phyloP scores from a whole-genome alignment of 2,329 filamentous ascomycete genomes.

The Epichloe glyceriae region DNA sequence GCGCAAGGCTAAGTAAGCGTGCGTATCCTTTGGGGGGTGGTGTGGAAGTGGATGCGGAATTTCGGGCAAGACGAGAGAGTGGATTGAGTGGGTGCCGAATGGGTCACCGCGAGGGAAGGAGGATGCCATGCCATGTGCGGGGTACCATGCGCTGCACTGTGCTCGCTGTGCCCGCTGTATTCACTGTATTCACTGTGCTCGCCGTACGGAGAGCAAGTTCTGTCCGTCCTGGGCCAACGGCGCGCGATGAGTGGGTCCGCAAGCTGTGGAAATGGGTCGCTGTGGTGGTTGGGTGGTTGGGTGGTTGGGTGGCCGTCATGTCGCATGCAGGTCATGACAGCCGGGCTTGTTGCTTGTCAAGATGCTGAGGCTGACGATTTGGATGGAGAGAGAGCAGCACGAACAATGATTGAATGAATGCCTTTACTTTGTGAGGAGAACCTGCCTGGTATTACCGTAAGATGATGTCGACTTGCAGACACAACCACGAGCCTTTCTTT shows the following conservation, averaged over 20 bases:
- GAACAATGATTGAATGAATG: background rate
- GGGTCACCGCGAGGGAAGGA: background rate
- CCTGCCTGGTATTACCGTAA: background rate
- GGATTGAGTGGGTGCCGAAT: background rate
- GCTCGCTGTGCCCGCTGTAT: too few species aligned
- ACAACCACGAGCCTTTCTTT: background rate
- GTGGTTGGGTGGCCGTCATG: too few species aligned
- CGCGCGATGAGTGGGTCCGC: background rate
- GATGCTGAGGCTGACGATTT: background rate
- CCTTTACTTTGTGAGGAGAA: background rate
- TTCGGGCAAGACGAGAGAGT: background rate
- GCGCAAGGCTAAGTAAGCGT: conserved; percentile 8
- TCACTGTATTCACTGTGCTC: too few species aligned
- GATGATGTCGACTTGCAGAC: background rate
- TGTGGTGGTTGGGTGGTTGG: too few species aligned
- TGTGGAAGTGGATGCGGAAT: background rate
- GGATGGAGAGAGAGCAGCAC: background rate
- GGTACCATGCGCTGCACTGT: too few species aligned
- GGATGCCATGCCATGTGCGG: too few species aligned
- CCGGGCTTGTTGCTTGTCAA: background rate
- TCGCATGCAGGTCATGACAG: background rate
- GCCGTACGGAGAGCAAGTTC: background rate
- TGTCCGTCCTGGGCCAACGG: background rate
- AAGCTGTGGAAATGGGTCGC: background rate
- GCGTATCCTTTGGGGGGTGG: too few species aligned